Conservation (phyloP, 2,329 filamentous ascomycete species). For the Mollisia scopiformis region DNA sequence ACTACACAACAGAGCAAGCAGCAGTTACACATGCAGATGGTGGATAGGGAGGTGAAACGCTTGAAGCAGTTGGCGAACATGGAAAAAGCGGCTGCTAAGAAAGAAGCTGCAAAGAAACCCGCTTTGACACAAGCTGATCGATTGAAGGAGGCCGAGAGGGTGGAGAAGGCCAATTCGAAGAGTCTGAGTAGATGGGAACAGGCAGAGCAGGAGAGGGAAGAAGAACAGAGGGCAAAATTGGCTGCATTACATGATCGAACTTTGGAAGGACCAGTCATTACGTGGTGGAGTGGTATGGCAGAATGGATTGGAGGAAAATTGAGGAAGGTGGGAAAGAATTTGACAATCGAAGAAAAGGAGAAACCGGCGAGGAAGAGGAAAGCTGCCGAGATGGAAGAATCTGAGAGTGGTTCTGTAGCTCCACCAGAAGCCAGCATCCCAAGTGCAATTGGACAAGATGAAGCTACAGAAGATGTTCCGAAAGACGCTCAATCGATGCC, state of each 20-base stretch:
- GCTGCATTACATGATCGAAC: slow-evolving; percentile 87
- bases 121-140: slow-evolving; percentile 88
- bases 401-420: slow-evolving; percentile 10
- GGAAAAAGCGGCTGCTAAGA: slow-evolving; percentile 63
- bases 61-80: slow-evolving; percentile 71
- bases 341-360: slow-evolving; percentile 62
- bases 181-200: slow-evolving; percentile 94
- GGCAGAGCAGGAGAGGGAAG: slow-evolving; percentile 85
- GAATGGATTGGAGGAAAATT: slow-evolving; percentile 79
- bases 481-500: background rate
- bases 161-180: slow-evolving; percentile 86
- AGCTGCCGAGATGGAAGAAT: slow-evolving; percentile 53
- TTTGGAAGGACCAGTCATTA: slow-evolving; percentile 85
- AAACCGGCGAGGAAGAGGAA: slow-evolving; percentile 54
- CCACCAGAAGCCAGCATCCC: too few relatives aligned
- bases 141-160: slow-evolving; percentile 77
- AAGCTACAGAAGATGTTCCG: background rate
- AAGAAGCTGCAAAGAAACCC: slow-evolving; percentile 72
- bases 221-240: slow-evolving; percentile 79
- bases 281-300: slow-evolving; percentile 91
- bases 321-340: slow-evolving; percentile 68
- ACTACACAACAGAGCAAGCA: slow-evolving; percentile 65
- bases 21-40: slow-evolving; percentile 67
- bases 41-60: slow-evolving; percentile 70
- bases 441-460: too few relatives aligned